These are phyloP conservation scores for Nepenthes gracilis DNA, from an alignment of 148 eudicot genomes.

Conservation along the genomic window DNA sequence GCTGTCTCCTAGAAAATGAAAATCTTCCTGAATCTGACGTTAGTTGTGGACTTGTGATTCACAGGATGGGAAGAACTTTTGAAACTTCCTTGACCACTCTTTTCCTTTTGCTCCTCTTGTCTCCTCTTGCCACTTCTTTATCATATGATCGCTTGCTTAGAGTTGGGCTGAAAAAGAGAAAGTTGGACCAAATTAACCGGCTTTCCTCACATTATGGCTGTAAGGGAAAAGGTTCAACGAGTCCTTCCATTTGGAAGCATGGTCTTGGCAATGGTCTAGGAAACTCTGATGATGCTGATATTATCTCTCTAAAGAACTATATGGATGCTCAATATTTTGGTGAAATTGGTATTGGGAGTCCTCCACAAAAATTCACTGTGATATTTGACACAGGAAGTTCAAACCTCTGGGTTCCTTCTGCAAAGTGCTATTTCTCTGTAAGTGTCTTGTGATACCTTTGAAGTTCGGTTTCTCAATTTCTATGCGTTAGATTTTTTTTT, in stretches of 20 bases:
- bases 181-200: constrained; percentile 36
- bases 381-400: constrained; percentile 94
- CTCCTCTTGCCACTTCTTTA: constrained; percentile 25
- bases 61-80: constrained; percentile 33
- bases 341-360: constrained; percentile 87
- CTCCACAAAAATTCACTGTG: constrained; percentile 79
- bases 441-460: constrained; percentile 13
- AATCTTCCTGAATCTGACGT: not conserved
- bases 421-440: constrained; percentile 77
- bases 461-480: not conserved
- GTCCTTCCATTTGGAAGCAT: constrained; percentile 15
- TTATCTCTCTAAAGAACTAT: constrained; percentile 60
- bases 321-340: constrained; percentile 87
- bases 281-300: constrained; percentile 35
- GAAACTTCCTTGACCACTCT: constrained; percentile 20
- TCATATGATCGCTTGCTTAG: constrained; percentile 41
- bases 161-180: constrained; percentile 64
- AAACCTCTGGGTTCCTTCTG: constrained; percentile 86
- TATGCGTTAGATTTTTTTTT: not conserved
- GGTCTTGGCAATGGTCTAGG: constrained; percentile 20
- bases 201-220: constrained; percentile 24
- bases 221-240: constrained; percentile 15
- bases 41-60: not conserved
- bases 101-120: constrained; percentile 31
- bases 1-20: too few species aligned